phyloP scores from a whole-genome alignment of 1,284 basidiomycete genomes.

The Tilletia caries region DNA sequence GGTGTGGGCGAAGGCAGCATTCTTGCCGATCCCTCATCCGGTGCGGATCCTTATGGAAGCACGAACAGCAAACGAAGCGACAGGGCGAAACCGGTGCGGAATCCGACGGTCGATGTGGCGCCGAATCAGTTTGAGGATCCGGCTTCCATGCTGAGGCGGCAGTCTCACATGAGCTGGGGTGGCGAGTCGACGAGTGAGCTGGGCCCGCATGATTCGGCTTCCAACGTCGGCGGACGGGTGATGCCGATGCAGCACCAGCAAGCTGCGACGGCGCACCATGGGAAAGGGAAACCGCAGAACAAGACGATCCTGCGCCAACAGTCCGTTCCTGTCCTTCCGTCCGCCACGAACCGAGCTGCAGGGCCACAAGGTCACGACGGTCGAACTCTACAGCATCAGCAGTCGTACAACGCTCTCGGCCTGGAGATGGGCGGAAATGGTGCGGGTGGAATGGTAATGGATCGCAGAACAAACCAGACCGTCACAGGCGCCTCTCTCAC shows the following conservation, averaged over 20 bases:
- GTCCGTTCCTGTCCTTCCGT: neutral
- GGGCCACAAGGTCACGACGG: too few species aligned
- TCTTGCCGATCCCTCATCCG: conserved; percentile 20
- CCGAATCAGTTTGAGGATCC: neutral
- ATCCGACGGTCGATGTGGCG: too few species aligned
- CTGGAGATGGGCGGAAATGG: conserved; percentile 1
- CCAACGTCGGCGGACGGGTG: neutral
- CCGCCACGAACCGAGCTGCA: neutral
- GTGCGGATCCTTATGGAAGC: neutral
- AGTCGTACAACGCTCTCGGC: neutral
- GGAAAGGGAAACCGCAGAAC: too few species aligned
- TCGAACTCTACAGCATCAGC: neutral
- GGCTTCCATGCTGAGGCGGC: conserved; percentile 17
- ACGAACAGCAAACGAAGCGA: too few species aligned
- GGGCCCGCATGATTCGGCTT: conserved; percentile 8
- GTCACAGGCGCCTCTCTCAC: neutral
- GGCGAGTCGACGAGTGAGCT: neutral
- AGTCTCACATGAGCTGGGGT: conserved; percentile 5
- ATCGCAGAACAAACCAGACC: neutral
- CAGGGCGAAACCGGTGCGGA: too few species aligned
- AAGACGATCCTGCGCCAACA: conserved; percentile 10
- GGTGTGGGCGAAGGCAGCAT: conserved; percentile 36
- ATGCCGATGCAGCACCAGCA: neutral
- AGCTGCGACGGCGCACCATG: neutral
- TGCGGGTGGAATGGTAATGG: conserved; percentile 3